Conservation (phyloP, 108 stramenopile genomes). For the Cyclotella choctawhatcheeana region DNA sequence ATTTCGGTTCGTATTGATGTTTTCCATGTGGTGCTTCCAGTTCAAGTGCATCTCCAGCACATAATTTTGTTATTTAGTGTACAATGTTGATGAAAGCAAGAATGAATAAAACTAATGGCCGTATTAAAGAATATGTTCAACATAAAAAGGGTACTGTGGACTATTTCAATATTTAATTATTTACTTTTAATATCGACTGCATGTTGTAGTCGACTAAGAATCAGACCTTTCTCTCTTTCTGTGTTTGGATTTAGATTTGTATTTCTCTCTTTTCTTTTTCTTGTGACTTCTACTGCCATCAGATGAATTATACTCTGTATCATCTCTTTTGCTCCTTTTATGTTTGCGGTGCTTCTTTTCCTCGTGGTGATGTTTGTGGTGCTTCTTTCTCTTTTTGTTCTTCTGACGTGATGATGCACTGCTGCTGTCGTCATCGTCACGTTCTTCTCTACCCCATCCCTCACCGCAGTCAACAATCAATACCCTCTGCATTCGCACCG, state of each 20-base stretch:
- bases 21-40: too few species aligned
- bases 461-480: constrained; percentile 83
- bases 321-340: constrained; percentile 21
- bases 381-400: background rate
- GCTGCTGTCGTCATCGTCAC: background rate
- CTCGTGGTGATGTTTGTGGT: constrained; percentile 13
- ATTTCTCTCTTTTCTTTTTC: background rate
- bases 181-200: background rate
- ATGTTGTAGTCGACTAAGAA: background rate
- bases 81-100: too few species aligned
- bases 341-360: constrained; percentile 20
- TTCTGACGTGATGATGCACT: background rate
- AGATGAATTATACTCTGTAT: constrained; percentile 8
- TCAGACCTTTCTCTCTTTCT: background rate
- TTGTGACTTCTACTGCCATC: background rate
- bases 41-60: too few species aligned
- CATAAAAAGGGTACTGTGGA: too few species aligned
- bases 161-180: too few species aligned
- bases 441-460: background rate
- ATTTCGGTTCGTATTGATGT: background rate
- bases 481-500: constrained; percentile 64
- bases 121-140: too few species aligned
- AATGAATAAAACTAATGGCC: too few species aligned
- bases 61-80: too few species aligned
- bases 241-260: background rate